Percentiles rank a stretch among this genome's conserved stretches.
Evolutionary conservation across 768 basidiomycete genomes (phyloP).

Genomic region (Suillus luteus): DNA sequence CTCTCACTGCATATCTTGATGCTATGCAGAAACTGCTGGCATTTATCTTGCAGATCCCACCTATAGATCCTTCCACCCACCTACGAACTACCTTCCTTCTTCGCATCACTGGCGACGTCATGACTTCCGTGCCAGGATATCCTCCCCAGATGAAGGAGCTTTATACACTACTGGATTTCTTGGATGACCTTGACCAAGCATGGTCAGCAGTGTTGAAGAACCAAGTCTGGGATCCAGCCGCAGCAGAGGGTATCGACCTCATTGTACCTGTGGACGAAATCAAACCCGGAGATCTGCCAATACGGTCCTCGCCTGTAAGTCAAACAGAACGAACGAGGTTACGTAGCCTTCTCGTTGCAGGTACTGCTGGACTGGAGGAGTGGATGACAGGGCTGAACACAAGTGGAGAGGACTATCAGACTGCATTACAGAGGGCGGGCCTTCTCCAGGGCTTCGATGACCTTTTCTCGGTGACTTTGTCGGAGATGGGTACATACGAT

Average conservation of each 20-base stretch:
- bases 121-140: conserved; percentile 66
- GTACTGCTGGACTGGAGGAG: conserved; percentile 63
- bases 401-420: conserved; percentile 30
- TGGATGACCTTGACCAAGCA: conserved; percentile 73
- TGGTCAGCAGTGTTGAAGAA: conserved; percentile 68
- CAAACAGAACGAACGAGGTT: conserved; percentile 77
- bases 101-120: conserved; percentile 67
- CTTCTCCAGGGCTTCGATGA: conserved; percentile 65
- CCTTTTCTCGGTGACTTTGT: conserved; percentile 61
- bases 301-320: conserved; percentile 51
- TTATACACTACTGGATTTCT: conserved; percentile 59
- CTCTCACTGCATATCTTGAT: conserved; percentile 60
- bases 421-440: conserved; percentile 51
- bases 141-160: conserved; percentile 45
- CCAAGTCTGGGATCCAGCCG: conserved; percentile 66
- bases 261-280: conserved; percentile 41
- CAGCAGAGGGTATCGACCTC: conserved; percentile 43
- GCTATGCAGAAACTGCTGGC: conserved; percentile 57
- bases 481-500: conserved; percentile 53
- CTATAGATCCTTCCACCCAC: conserved; percentile 67
- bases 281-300: conserved; percentile 21
- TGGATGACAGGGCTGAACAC: conserved; percentile 51
- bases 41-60: conserved; percentile 73
- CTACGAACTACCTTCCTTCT: conserved; percentile 70
- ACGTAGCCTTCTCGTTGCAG: conserved; percentile 62